A percentile compares a stretch with the other conserved stretches of the same genome.
phyloP scores from a whole-genome alignment of 2,329 filamentous ascomycete species.

The Fusarium redolens region DNA sequence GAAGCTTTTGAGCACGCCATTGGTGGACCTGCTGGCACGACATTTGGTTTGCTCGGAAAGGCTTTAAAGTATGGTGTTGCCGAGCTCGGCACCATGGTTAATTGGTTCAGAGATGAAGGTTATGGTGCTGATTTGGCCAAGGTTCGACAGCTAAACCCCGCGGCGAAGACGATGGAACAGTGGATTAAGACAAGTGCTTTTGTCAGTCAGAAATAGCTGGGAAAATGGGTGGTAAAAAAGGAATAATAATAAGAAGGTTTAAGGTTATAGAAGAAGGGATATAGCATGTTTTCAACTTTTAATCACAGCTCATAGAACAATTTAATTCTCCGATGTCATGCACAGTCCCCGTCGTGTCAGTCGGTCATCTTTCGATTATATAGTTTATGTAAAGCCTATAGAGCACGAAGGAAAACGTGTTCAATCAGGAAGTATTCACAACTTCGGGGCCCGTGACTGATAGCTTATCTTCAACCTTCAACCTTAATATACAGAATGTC shows the following conservation, averaged over 20 bases:
- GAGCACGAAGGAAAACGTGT: too few relatives aligned
- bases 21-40: conserved; percentile 5
- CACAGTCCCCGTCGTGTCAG: not conserved
- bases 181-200: conserved; percentile 31
- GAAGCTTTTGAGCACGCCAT: conserved; percentile 15
- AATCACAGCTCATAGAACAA: not conserved
- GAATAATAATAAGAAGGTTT: not conserved
- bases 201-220: not conserved
- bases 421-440: too few relatives aligned
- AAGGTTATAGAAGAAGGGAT: not conserved
- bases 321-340: not conserved
- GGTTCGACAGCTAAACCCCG: conserved; percentile 23
- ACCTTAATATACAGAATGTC: too few relatives aligned
- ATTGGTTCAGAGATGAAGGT: conserved; percentile 32
- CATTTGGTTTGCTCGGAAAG: conserved; percentile 20
- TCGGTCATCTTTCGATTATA: not conserved
- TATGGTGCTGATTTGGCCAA: conserved; percentile 21
- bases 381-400: too few relatives aligned
- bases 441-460: not conserved
- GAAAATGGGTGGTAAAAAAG: not conserved
- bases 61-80: conserved; percentile 18
- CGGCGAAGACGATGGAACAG: conserved; percentile 17
- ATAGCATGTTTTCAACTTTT: rapidly evolving
- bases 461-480: not conserved
- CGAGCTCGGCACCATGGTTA: conserved; percentile 27